Percentiles rank a stretch among this genome's conserved stretches.
These are phyloP conservation scores for Salix caprea DNA, from an alignment of 345 rosid species.

Conservation along the genomic window DNA sequence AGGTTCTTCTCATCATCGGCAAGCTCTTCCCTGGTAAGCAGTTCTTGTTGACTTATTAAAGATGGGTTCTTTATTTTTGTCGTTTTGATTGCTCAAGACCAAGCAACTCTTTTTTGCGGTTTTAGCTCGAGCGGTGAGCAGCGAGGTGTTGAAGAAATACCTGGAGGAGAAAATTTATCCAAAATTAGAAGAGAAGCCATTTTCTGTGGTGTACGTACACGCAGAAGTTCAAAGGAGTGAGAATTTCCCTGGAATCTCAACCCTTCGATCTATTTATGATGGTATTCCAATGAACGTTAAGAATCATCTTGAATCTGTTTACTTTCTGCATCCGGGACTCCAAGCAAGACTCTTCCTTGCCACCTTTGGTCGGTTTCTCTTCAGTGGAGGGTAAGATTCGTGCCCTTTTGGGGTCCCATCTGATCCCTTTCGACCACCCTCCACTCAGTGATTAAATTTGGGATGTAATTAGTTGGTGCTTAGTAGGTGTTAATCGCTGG, in stretches of 20 bases:
- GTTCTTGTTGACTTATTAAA: background rate
- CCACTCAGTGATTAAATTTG: background rate
- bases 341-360: slow-evolving; percentile 58
- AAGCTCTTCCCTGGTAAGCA: slow-evolving; percentile 58
- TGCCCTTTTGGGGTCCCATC: background rate
- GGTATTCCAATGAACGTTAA: slow-evolving; percentile 36
- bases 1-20: slow-evolving; percentile 55
- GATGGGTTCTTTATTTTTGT: background rate
- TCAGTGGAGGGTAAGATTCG: slow-evolving; percentile 47
- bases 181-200: slow-evolving; percentile 31
- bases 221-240: slow-evolving; percentile 42
- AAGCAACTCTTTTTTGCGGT: background rate
- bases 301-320: slow-evolving; percentile 36
- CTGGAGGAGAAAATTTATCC: slow-evolving; percentile 44
- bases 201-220: slow-evolving; percentile 53
- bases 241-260: slow-evolving; percentile 54
- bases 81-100: background rate
- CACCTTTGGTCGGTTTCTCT: slow-evolving; percentile 54
- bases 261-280: slow-evolving; percentile 44
- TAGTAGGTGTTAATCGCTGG: too few relatives aligned
- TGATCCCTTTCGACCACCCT: background rate
- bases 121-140: slow-evolving; percentile 41
- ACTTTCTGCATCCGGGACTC: slow-evolving; percentile 58
- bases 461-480: background rate
- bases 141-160: slow-evolving; percentile 41